Base-by-base conservation (phyloP, 768 basidiomycete species). In the Symmetrospora coprosmae region DNA sequence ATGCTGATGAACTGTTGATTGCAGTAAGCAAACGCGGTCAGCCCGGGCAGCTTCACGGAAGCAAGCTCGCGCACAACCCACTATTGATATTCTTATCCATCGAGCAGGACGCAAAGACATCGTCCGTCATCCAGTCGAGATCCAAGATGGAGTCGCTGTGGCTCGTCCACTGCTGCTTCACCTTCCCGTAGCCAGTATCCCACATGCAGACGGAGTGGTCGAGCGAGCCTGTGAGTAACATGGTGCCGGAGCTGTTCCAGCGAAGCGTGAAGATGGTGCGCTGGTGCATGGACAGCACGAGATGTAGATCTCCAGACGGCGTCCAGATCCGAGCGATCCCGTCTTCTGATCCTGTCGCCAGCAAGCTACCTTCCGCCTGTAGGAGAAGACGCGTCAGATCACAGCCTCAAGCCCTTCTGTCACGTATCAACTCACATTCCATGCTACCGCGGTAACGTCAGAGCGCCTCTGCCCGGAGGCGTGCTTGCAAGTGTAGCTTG, bases 311-410 rank as follows among this genome's bases (percentile, higher is more conserved):
- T 16, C 66, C 65, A 11, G 61, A 60, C 21, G 62, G 63, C 43
- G 71, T 71, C 71, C 71, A 71, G n/a, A 71, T 64, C 19, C 71
- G 55, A 1, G 67, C 71, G 30, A 71, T 69, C 1, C 71, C 71
- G 41, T 71, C 71, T 38, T 70, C 69, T 0, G 65, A 65, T 0
- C 68, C 71, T 3, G 69, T 68, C 1, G 68, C 71, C 14, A 71
- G 55, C 9, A 71, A 55, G 1, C 61, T 63, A 13, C 68, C 68
- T 5, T 64, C 52, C 1, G 65, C 63, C 38, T 65, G 48, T 37
- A 11, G 14, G 13, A 50, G 7, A 52, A n/a, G 11, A 7, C 38
- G 17, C 17, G 23, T 55, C 16, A 14, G n/a, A n/a, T n/a, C n/a
- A n/a, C n/a, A n/a, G 39, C 39, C 13, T 23, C 11, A 25, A 40